These are phyloP conservation scores for Ballota nigra DNA, from an alignment of 257 asterid genomes.

Conservation along the genomic window DNA sequence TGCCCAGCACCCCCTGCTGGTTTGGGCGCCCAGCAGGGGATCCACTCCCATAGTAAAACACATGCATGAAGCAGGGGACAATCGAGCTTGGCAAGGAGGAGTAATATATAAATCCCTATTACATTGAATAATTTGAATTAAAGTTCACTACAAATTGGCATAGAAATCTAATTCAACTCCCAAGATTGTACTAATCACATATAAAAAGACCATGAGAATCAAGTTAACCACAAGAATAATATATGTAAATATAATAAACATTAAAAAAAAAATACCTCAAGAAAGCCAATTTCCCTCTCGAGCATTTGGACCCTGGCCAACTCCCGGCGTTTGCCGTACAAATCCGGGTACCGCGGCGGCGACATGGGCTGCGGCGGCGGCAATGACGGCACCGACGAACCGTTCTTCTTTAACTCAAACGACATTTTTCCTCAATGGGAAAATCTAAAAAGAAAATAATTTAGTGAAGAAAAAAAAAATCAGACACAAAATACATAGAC, in stretches of 20 bases:
- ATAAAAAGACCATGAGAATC: background rate
- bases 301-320: constrained; percentile 69
- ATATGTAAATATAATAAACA: no score
- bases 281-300: constrained; percentile 83
- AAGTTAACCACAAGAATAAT: background rate
- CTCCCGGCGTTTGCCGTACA: constrained; percentile 84
- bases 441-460: no score
- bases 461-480: no score
- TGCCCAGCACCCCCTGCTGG: no score
- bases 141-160: background rate
- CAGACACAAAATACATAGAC: background rate
- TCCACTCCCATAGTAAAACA: no score
- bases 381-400: constrained; percentile 41
- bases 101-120: background rate
- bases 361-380: constrained; percentile 91
- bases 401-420: background rate
- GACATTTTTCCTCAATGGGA: background rate
- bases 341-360: constrained; percentile 87
- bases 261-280: constrained; percentile 45
- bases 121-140: background rate
- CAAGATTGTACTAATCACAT: background rate
- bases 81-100: no score
- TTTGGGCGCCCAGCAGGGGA: no score
- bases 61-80: no score
- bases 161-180: background rate